Base-by-base conservation (phyloP, 2,329 filamentous ascomycete genomes). In the Pyrenophora graminea region DNA sequence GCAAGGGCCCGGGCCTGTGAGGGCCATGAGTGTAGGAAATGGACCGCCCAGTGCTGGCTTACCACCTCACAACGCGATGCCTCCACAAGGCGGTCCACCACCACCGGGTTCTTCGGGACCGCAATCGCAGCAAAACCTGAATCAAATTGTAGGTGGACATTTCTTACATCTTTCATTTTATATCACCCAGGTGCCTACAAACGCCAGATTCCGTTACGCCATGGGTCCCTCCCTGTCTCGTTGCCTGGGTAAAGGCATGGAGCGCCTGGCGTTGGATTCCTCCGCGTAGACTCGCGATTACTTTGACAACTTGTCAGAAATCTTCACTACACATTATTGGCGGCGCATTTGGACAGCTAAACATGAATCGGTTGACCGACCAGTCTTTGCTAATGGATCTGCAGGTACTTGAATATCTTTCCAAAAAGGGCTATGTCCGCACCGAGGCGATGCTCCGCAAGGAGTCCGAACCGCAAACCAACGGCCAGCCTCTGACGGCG, bases 381-480 rank as follows among this genome's bases (percentile, higher is more conserved):
- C 27, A 30, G 27, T 12, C 4, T 9, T 23, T 52, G 39, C 53
- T 64, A 31, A 62, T 45, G 12, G 12, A 2, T 10, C 18, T 19
- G 8, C 66, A 89, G 86, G 87, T 99, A 3, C 92, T 96, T 7
- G 94, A 99, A 64, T 99, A 99, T 72, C 81, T 99, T 1, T 85
- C 91, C 2, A 99, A 99, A 73, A 92, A 97, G 61, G 94, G 94
- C 0, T 99, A 97, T 74, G 91, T 87, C 46, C 84, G 89, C 19
- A 97, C 94, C 1, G 94, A 99, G 74, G 90, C 93, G 17, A 90
- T 94, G 70, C 89, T 99, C 45, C 85, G 94, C 37, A 88, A 91
- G 72, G 94, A 99, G 74, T 96, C 92, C 1, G 86, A 89, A 19
- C 86, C 91, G 62, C 82, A 94, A 36, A 90, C 93, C 18, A 90